Percentiles rank a stretch among this genome's conserved stretches.
Evolutionary conservation across 139 green algal species (phyloP).

Genomic region (Volvox reticuliferus): DNA sequence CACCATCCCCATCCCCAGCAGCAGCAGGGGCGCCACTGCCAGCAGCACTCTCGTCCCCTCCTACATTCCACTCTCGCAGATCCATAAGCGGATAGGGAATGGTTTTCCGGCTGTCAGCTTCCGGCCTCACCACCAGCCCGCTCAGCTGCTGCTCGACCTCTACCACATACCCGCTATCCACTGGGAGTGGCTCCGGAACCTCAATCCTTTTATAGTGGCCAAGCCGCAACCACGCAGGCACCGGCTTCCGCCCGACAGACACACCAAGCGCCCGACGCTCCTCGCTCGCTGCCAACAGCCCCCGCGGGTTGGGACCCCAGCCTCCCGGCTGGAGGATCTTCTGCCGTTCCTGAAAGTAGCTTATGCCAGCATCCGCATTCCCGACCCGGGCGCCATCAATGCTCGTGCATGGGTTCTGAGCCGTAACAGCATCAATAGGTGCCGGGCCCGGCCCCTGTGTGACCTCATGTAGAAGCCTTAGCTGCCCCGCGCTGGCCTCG

Average conservation of each 20-base stretch:
- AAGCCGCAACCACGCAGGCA: neutral
- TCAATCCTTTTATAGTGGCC: neutral
- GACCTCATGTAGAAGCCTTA: conserved; percentile 28
- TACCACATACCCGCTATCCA: neutral
- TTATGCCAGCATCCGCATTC: neutral
- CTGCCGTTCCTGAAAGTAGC: neutral
- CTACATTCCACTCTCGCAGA: neutral
- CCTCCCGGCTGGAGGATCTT: neutral
- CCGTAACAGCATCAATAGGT: neutral
- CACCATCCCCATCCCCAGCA: conserved; percentile 8
- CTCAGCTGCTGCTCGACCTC: neutral
- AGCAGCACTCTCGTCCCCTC: neutral
- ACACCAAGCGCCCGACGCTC: neutral
- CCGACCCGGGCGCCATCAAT: too few species aligned
- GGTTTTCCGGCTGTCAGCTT: neutral
- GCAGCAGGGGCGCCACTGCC: neutral
- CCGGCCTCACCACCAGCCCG: neutral
- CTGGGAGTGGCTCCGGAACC: neutral
- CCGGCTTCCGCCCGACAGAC: neutral
- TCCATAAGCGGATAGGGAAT: conserved; percentile 4
- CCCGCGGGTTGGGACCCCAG: conserved; percentile 5
- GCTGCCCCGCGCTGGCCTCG: conserved; percentile 47
- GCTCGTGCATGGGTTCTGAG: too few species aligned
- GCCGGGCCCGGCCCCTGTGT: neutral
- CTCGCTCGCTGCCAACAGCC: neutral